A percentile compares a stretch with the other conserved stretches of the same genome.
These are phyloP conservation scores for Blepharisma undulans DNA, from an alignment of 169 alveolate species.

Conservation along the genomic window DNA sequence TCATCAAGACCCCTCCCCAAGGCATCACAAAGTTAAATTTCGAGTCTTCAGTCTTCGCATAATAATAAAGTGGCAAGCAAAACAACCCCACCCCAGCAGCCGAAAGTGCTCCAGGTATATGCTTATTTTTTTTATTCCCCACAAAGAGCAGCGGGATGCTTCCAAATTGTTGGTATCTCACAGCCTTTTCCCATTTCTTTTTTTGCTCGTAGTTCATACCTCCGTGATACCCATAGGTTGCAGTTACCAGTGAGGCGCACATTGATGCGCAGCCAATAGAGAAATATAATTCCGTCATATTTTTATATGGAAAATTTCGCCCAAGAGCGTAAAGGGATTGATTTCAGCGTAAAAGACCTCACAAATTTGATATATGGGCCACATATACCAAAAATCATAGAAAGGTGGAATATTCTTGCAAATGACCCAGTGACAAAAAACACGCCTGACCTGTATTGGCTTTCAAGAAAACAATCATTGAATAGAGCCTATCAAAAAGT, in stretches of 20 bases:
- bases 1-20: conserved; percentile 23
- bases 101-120: not conserved
- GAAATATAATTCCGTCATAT: conserved; percentile 10
- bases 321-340: not conserved
- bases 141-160: not conserved
- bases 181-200: not conserved
- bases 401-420: not conserved
- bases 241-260: not conserved
- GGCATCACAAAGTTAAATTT: conserved; percentile 11
- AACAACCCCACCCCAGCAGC: not conserved
- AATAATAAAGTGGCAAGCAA: conserved; percentile 13
- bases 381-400: not conserved
- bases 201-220: conserved; percentile 17
- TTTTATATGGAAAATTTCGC: not conserved
- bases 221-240: conserved; percentile 31
- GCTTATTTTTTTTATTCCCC: not conserved
- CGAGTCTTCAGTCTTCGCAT: not conserved
- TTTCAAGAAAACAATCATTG: not conserved
- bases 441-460: not conserved
- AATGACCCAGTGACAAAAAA: not conserved
- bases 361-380: not conserved
- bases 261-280: not conserved
- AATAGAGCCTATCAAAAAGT: not conserved
- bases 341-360: not conserved
- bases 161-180: conserved; percentile 23